phyloP scores from a whole-genome alignment of 2,329 filamentous ascomycete genomes.

The Clonostachys chloroleuca region DNA sequence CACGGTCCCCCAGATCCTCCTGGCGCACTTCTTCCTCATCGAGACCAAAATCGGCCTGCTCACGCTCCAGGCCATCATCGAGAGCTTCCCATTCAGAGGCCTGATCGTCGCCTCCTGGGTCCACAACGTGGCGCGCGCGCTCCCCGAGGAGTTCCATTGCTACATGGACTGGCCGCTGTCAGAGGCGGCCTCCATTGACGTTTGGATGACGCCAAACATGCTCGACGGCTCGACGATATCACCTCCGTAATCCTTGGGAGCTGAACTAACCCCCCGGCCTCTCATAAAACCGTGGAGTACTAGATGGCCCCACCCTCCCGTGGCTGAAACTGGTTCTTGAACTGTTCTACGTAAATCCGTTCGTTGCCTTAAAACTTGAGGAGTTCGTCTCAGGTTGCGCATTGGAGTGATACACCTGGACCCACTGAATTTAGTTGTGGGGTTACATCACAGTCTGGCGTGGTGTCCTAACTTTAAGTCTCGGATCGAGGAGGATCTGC shows the following conservation, averaged over 20 bases:
- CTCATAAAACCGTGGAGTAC: background rate
- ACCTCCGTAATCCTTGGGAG: too few relatives aligned
- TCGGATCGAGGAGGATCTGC: too few relatives aligned
- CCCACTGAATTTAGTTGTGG: too few relatives aligned
- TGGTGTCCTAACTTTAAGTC: too few relatives aligned
- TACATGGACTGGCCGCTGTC: background rate
- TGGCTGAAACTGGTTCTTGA: too few relatives aligned
- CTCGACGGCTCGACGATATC: too few relatives aligned
- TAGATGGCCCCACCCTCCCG: too few relatives aligned
- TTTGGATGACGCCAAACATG: background rate
- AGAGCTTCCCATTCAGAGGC: background rate
- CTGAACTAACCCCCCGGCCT: slow-evolving; percentile 50
- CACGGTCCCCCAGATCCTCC: background rate
- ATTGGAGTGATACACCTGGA: too few relatives aligned
- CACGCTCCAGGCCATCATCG: background rate
- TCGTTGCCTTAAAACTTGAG: too few relatives aligned
- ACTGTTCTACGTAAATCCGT: too few relatives aligned
- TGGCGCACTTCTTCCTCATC: slow-evolving; percentile 1
- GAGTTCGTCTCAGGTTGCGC: too few relatives aligned
- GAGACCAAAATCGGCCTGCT: background rate
- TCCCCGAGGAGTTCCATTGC: background rate
- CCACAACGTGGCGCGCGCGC: background rate
- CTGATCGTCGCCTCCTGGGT: background rate
- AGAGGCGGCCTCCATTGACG: background rate
- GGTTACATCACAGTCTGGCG: too few relatives aligned